Base-by-base conservation (phyloP, 805 yeast species). In the Pachysolen tannophilus region DNA sequence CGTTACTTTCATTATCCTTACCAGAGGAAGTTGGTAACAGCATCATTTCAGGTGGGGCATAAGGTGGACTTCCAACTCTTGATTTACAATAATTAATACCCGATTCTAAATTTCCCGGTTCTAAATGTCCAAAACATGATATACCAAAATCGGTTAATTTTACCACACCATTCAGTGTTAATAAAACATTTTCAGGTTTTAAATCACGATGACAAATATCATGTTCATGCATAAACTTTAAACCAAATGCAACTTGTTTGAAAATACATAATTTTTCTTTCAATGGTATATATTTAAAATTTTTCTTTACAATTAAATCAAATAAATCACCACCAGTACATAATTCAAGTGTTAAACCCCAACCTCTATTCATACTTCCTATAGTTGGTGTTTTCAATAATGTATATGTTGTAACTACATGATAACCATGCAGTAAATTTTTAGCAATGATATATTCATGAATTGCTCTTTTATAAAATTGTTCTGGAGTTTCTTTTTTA, bases 81-180 rank as follows among this genome's bases (percentile, higher is more conserved):
- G 74, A 60, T 28, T 67, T 60, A 17, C 41, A 34, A 13, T 37
- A 26, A 33, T 55, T 56, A 9, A 69, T 42, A 3, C 63, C 60
- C 17, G 74, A 63, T 0, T 53, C 44, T 15, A 69, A 57, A 53
- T 81, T 72, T 2, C 71, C 68, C 1, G 71, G 72, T 15, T 53
- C 61, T 34, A 57, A 68, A 52, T 76, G 79, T 13, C 78, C 82
- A 50, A 71, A 72, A 34, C 72, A 79, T 33, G 83, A 73, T 24
- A 82, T 82, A 40, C 92, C 92, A 53, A 81, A 82, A 60, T 82
- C 92, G 21, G 86, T 78, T 20, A 82, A 53, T 48, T 81, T 80
- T 31, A 78, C 72, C 23, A 78, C 50, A 2, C 88, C 90, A 42
- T 67, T 63, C 8, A 55, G 55, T 36, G 75, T 70, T n/a, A 82